These are phyloP conservation scores for Globisporangium takayamanum DNA, from an alignment of 352 stramenopile species.

Conservation along the genomic window DNA sequence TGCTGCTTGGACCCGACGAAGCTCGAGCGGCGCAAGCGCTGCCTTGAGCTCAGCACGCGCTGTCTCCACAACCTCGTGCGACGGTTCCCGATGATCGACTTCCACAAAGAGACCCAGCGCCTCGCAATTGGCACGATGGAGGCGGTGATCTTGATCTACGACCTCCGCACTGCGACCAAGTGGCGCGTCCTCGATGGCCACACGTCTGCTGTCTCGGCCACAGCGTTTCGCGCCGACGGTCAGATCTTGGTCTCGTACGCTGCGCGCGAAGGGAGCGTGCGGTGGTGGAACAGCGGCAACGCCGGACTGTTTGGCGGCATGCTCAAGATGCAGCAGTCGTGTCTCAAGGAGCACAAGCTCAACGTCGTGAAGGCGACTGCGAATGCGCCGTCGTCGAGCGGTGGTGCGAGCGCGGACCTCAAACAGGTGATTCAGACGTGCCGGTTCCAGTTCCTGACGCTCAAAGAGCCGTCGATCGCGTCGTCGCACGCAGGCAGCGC, in stretches of 20 bases:
- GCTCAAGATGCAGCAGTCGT: conserved; percentile 86
- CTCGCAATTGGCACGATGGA: conserved; percentile 84
- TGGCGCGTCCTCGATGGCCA: conserved; percentile 86
- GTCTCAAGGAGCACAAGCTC: conserved; percentile 79
- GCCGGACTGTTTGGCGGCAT: conserved; percentile 74
- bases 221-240: conserved; percentile 64
- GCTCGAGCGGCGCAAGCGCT: conserved; percentile 67
- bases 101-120: conserved; percentile 83
- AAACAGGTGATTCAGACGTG: conserved; percentile 85
- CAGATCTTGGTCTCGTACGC: conserved; percentile 82
- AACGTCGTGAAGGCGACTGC: conserved; percentile 33
- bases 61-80: conserved; percentile 79
- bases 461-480: conserved; percentile 33
- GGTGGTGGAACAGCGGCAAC: conserved; percentile 83
- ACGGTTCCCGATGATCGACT: conserved; percentile 84
- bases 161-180: conserved; percentile 82
- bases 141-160: conserved; percentile 85
- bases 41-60: conserved; percentile 68
- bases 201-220: conserved; percentile 55
- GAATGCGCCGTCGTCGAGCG: conserved; percentile 43
- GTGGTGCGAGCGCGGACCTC: conserved; percentile 52
- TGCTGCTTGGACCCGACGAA: conserved; percentile 81
- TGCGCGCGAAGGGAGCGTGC: conserved; percentile 65
- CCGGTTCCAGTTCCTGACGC: conserved; percentile 69
- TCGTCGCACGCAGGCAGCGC: conserved; percentile 1